These are phyloP conservation scores for Amaranthus hypochondriacus DNA, from an alignment of 148 eudicot species.

Conservation along the genomic window DNA sequence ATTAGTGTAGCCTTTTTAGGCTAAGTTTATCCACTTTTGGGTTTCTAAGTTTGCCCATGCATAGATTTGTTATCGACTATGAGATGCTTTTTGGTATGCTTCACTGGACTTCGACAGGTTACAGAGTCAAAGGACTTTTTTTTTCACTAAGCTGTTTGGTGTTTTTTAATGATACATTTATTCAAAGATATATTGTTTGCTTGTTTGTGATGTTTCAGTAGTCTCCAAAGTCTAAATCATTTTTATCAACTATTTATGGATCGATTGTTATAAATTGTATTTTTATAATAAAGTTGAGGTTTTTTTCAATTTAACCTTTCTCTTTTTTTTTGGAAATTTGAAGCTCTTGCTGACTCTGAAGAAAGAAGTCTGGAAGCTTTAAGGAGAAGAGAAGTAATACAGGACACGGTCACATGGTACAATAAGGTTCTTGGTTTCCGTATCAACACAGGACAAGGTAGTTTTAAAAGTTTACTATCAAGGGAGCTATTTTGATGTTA, in stretches of 20 bases:
- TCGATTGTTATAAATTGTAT: not conserved
- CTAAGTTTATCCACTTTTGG: not conserved
- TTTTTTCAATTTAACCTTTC: not conserved
- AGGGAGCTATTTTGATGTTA: not conserved
- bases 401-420: constrained; percentile 84
- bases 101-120: too few species aligned
- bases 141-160: too few species aligned
- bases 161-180: too few species aligned
- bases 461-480: constrained; percentile 11
- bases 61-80: too few species aligned
- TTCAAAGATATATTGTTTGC: not conserved
- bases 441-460: constrained; percentile 88
- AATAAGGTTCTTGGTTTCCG: constrained; percentile 78
- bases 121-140: too few species aligned
- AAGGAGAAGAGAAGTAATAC: constrained; percentile 45
- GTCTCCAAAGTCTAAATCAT: not conserved
- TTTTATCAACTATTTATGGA: not conserved
- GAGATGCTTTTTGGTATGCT: too few species aligned
- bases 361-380: constrained; percentile 43
- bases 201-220: not conserved
- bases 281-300: not conserved
- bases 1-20: not conserved
- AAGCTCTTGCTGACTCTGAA: constrained; percentile 59
- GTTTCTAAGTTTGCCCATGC: not conserved
- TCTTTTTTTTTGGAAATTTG: constrained; percentile 3